phyloP scores from a whole-genome alignment of 371 early-diverging fungal genomes.

The Syncephalis plumigaleata region DNA sequence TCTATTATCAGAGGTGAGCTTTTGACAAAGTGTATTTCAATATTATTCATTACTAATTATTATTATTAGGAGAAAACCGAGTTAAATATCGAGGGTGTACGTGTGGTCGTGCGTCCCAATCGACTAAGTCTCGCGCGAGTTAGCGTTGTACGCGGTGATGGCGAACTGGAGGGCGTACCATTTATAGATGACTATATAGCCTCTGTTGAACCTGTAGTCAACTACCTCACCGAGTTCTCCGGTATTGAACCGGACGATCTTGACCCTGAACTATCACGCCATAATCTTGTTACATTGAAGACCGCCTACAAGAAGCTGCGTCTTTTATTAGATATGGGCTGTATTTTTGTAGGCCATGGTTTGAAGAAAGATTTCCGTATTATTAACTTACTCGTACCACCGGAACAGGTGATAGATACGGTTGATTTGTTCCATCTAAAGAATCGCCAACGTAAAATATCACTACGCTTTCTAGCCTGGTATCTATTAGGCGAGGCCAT shows the following conservation, averaged over 20 bases:
- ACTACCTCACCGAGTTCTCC: constrained; percentile 81
- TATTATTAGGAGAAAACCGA: constrained; percentile 60
- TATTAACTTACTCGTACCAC: constrained; percentile 77
- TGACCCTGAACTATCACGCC: constrained; percentile 42
- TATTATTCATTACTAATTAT: not conserved
- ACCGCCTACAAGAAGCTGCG: constrained; percentile 78
- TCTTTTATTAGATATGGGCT: constrained; percentile 68
- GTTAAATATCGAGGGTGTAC: constrained; percentile 79
- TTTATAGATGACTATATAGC: constrained; percentile 93
- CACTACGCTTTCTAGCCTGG: constrained; percentile 85
- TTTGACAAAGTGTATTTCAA: not conserved
- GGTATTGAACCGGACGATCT: constrained; percentile 83
- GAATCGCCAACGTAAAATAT: constrained; percentile 63
- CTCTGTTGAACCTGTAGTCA: constrained; percentile 62
- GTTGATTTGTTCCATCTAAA: constrained; percentile 76
- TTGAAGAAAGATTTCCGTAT: constrained; percentile 84
- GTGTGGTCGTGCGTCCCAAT: constrained; percentile 60
- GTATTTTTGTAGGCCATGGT: constrained; percentile 87
- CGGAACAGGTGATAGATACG: constrained; percentile 77
- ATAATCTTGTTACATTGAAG: constrained; percentile 73
- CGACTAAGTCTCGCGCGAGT: constrained; percentile 73
- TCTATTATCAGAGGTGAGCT: constrained; percentile 44
- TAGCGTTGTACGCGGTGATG: constrained; percentile 70
- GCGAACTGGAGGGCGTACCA: constrained; percentile 46
- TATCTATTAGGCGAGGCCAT: constrained; percentile 66